Base-by-base conservation (phyloP, 202 grass and related monocot genomes). In the Cymbopogon flexuosus region DNA sequence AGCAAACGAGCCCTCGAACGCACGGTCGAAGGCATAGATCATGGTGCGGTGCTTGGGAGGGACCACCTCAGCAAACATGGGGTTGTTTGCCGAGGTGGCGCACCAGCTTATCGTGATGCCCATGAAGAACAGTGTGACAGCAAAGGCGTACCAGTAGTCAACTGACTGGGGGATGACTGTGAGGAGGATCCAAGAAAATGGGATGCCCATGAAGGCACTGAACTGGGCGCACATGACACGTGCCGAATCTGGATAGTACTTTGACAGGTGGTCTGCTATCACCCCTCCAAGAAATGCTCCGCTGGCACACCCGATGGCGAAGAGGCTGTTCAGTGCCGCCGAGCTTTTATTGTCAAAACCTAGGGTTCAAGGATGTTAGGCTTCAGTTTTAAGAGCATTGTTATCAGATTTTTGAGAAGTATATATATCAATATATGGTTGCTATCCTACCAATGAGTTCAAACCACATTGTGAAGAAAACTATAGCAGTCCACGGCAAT, bases 401-500 rank as follows among this genome's bases (percentile, higher is more conserved):
- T 21, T 79, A 76, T 79, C 31, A 67, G 54, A 66, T 77, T 46
- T 21, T 81, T 66, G 1, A 56, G 74, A 61, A 13, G 10, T 12
- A 27, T 12, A 60, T 60, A 24, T 59, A 79, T 52, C 13, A 15
- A 11, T 31, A 29, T 75, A 36, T 30, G 18, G n/a, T 57, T 35
- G 9, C 33, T 61, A 43, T 54, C 83, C 0, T 89, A 97, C 94
- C 94, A 18, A 97, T 97, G 69, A 97, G 87, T 72, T 97, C 89
- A 33, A 97, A 94, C 94, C 94, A 97, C 94, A 97, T 93, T 60
- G 94, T 97, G 86, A 97, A 97, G 85, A 97, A 97, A 81, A 97
- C 94, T 22, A 94, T 92, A 75, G 94, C 83, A 13, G 94, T 94
- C 94, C 94, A 97, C 19, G 94, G 94, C 64, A 97, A 75, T 62